These are phyloP conservation scores for Nemania bipapillata DNA, from an alignment of 2,329 filamentous ascomycete genomes.

Conservation along the genomic window DNA sequence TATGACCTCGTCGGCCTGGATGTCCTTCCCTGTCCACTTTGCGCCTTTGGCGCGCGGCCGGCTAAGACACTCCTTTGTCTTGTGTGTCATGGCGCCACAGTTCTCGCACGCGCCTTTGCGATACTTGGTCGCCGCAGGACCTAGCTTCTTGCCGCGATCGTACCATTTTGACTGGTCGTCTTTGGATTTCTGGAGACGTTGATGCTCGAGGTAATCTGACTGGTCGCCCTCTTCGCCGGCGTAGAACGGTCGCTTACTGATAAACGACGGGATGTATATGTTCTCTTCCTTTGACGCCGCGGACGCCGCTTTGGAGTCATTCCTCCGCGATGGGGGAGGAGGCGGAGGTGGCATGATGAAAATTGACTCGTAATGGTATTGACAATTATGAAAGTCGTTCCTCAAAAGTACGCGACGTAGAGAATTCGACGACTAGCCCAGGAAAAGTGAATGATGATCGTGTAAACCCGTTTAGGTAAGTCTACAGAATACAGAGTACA, in stretches of 20 bases:
- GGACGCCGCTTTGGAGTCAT: conserved; percentile 48
- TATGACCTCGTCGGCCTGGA: conserved; percentile 88
- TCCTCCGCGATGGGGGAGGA: conserved; percentile 51
- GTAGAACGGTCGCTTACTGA: conserved; percentile 98
- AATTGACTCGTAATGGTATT: not conserved
- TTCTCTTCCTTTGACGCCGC: conserved; percentile 85
- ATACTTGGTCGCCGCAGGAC: conserved; percentile 92
- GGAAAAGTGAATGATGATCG: not conserved
- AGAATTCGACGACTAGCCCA: not conserved
- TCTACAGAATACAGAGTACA: no score
- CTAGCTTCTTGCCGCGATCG: conserved; percentile 84
- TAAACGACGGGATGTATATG: conserved; percentile 97
- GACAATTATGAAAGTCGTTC: not conserved
- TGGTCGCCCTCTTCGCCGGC: conserved; percentile 77
- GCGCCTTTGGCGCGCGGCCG: conserved; percentile 89
- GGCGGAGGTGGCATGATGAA: conserved; percentile 57
- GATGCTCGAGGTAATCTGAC: conserved; percentile 94
- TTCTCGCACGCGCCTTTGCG: conserved; percentile 99
- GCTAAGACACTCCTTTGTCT: conserved; percentile 90
- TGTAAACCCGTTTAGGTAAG: no score
- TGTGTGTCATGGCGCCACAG: conserved; percentile 96
- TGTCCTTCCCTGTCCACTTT: conserved; percentile 90
- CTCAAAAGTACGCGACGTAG: not conserved
- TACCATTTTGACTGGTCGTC: conserved; percentile 86
- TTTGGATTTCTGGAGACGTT: conserved; percentile 82